Evolutionary conservation across 2,329 filamentous ascomycete species (phyloP), one percentile per base, ranked within the genome.

Genomic region (Aspergillus aculeatus): DNA sequence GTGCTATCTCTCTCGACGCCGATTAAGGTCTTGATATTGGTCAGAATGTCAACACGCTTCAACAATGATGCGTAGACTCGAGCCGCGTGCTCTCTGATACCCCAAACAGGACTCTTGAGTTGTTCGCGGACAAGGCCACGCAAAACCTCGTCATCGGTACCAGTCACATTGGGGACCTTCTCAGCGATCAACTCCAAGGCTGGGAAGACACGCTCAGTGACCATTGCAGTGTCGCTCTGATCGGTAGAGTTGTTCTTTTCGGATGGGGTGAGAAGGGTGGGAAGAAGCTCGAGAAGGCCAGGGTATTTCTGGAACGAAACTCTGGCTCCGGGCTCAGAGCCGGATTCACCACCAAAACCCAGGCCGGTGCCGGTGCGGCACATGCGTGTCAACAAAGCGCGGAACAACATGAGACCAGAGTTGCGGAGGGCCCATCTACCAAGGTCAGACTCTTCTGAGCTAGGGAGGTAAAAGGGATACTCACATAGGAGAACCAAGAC

Each of bases 351-450:
- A 19, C 75, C 73, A 38, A 77, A 76, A 5, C 88, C 68, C 83
- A 87, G 51, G 76, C 79, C 71, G 74, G 53, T 74, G 67, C 66
- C 78, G 64, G 57, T 72, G 62, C 63, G 74, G 64, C 66, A 83
- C 80, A 75, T 84, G 73, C 76, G 92, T 79, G 80, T 91, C 75
- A 96, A 90, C 5, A 97, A 81, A 62, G 92, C 91, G 57, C 94
- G 87, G 64, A 98, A 87, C 6, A 99, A 85, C 77, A 98, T 89
- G 35, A 98, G 78, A 2, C 92, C 92, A 66, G 92, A 97, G 73
- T 99, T 99, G 1, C 93, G 88, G 58, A 99, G 92, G 0, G 93
- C 91, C 95, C 95, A 99, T 23, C 87, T 90, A 11, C 19, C 14
- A 29, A 19, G 14, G 47, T 72, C 53, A 69, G 64, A 23, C 21